Evolutionary conservation across 176 grass and related monocot species (phyloP), one percentile per base, ranked within the genome.

Genomic region (Miscanthus lutarioriparius): DNA sequence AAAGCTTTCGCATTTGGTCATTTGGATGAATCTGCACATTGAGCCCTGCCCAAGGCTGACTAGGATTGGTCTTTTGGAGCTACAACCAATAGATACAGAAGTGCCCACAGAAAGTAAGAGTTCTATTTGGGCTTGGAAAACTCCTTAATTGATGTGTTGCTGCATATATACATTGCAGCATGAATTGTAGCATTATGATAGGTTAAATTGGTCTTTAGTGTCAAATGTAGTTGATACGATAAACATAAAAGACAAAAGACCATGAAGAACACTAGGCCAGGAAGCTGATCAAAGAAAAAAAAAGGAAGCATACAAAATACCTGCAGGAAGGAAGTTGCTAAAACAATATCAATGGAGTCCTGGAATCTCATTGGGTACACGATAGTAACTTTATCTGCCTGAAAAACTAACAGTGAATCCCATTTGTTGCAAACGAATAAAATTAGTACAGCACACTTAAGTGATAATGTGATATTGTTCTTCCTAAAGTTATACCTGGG

Each of bases 341-440:
- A 84, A 68, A 99, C 93, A 91, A 96, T 89, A 88, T 99, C 93
- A 73, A 92, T 91, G 2, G 96, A 94, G 78, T 99, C 96, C 81
- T 94, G 96, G 80, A 99, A 99, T 69, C 96, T 94, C 96, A 99
- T 99, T 67, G 96, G 96, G 23, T 99, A 99, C 20, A 99, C 70
- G 23, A 99, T 74, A 0, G 78, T 96, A 69, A 94, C 86, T 94
- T 96, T 99, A 84, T 99, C 96, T 58, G 78, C 87, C 96, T 99
- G 84, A 28, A 69, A 75, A 84, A 67, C 16, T 1, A 73, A 82
- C 39, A 15, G 77, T 70, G 49, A 83, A 41, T 58, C 36, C n/a
- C 36, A 77, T 77, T 19, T 36, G 8, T 0, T 12, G 8, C 10
- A 78, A 25, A 75, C 11, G 5, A 78, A 14, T 54, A 82, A 35